Evolutionary conservation across 768 basidiomycete genomes (phyloP).

Genomic region (Boletus reticuloceps): DNA sequence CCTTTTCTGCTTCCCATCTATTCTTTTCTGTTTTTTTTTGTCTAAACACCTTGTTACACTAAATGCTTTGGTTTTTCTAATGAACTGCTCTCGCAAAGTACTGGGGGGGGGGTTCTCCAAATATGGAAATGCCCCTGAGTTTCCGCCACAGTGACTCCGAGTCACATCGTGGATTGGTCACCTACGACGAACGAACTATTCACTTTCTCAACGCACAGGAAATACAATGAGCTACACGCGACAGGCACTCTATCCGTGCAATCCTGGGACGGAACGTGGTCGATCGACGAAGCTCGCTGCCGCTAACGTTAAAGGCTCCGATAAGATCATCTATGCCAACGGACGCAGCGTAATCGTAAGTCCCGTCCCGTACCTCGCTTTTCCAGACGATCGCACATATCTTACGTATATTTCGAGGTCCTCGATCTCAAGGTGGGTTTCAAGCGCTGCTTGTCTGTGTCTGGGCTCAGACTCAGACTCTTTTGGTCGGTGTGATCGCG

Average conservation of each 20-base stretch:
- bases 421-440: constrained; percentile 74
- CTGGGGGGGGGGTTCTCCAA: neutral
- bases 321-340: constrained; percentile 83
- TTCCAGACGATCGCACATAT: neutral
- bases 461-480: neutral
- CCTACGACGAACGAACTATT: neutral
- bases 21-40: neutral
- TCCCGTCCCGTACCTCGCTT: constrained; percentile 10
- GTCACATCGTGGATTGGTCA: neutral
- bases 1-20: constrained; percentile 17
- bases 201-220: neutral
- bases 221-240: constrained; percentile 49
- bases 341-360: constrained; percentile 84
- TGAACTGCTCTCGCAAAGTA: neutral
- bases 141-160: constrained; percentile 3
- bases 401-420: constrained; percentile 46
- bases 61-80: neutral
- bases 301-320: constrained; percentile 46
- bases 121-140: constrained; percentile 20
- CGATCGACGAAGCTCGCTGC: constrained; percentile 69
- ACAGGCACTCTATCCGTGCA: constrained; percentile 59
- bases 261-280: constrained; percentile 66
- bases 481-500: neutral
- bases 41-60: constrained; percentile 1
- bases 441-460: neutral